phyloP scores from a whole-genome alignment of 1,284 basidiomycete species.

The Moesziomyces globuligerus region DNA sequence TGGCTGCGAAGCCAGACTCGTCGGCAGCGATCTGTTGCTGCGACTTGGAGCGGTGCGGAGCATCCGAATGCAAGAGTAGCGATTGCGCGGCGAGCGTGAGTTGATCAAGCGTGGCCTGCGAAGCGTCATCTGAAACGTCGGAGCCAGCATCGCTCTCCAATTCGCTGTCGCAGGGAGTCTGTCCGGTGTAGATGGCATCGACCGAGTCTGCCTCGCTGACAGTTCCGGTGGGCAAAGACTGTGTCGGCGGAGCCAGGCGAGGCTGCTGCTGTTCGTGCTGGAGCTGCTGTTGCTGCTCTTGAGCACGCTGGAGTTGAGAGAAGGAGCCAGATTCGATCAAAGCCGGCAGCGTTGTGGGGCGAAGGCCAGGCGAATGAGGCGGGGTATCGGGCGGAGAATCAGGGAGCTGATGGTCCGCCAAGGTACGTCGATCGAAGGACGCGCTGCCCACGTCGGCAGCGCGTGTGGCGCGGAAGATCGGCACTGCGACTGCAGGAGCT shows the following conservation, averaged over 20 bases:
- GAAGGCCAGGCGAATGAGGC: constrained; percentile 42
- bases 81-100: constrained; percentile 32
- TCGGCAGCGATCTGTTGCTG: constrained; percentile 7
- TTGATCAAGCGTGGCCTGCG: constrained; percentile 30
- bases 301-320: constrained; percentile 10
- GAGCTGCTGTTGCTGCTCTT: constrained; percentile 3
- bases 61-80: constrained; percentile 25
- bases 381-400: constrained; percentile 53
- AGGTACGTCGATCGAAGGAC: constrained; percentile 6
- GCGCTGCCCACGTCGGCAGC: constrained; percentile 5
- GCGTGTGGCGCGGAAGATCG: constrained; percentile 36
- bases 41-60: constrained; percentile 9
- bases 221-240: neutral
- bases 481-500: constrained; percentile 42
- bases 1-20: constrained; percentile 17
- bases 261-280: neutral
- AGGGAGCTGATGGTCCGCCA: constrained; percentile 26
- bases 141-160: constrained; percentile 24
- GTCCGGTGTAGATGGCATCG: constrained; percentile 33
- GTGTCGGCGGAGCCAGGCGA: neutral
- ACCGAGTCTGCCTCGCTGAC: constrained; percentile 9
- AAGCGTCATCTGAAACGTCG: constrained; percentile 31
- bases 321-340: constrained; percentile 11
- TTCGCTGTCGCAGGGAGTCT: constrained; percentile 38
- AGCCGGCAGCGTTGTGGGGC: constrained; percentile 13